Evolutionary conservation across 345 rosid species (phyloP), one percentile per base, ranked within the genome.

Genomic region (Gossypium arboreum): DNA sequence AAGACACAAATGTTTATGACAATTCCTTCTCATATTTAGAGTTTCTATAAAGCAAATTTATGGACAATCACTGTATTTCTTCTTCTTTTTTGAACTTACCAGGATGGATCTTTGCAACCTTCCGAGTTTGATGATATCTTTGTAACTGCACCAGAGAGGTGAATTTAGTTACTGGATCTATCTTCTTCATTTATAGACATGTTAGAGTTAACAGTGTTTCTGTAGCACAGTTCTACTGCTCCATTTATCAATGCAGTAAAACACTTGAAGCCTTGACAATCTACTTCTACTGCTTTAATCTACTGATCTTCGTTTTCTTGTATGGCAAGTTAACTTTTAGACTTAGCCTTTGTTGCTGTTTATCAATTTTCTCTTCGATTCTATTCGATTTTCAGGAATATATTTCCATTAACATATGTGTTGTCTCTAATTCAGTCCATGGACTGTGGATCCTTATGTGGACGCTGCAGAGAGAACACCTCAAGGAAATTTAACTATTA

Each of bases 71-170:
- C 44, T 67, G 13, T 72, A 41, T 50, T 27, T 52, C 34, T 48
- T 15, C 77, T 76, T 79, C 63, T 9, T 61, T 78, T 79, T 84
- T 77, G 71, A 75, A 51, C 54, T 81, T 73, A 59, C 58, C 81
- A 92, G 97, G 92, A 86, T 86, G 95, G 92, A 77, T 87, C 93
- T 58, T 70, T 92, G 69, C 77, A 74, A 29, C 85, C 93, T 63
- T 72, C 87, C 41, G 94, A 89, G 77, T 83, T 90, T 74, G 90
- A 89, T 52, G 90, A 84, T 75, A 79, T 92, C 81, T 92, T 92
- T 81, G 85, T 85, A 68, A 88, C 95, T 81, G 92, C 95, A 72
- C 95, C 97, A 22, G 94, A 88, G 78, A 90, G 89, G 95, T 92
- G 74, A 77, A 74, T 29, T 24, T 17, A n/a, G 73, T 52, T 29